These are phyloP conservation scores for Dendrothele bispora DNA, from an alignment of 768 basidiomycete species.

Conservation along the genomic window DNA sequence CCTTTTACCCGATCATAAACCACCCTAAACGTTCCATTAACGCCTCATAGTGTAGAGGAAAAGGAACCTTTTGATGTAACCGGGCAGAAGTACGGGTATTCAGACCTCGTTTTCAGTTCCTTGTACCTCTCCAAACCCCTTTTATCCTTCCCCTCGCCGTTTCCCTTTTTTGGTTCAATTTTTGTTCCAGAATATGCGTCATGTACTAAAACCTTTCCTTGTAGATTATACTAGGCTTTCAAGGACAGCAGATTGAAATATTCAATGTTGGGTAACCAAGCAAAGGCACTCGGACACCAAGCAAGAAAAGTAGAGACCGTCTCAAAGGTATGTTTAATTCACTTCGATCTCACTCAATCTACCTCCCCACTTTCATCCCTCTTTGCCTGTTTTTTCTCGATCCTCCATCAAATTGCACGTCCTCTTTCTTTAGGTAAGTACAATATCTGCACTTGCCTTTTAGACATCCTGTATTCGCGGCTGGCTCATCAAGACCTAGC, in stretches of 20 bases:
- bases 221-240: conserved; percentile 76
- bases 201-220: not conserved
- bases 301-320: conserved; percentile 79
- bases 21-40: conserved; percentile 90
- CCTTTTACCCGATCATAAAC: conserved; percentile 90
- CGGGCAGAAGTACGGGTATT: conserved; percentile 59
- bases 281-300: conserved; percentile 67
- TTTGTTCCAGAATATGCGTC: too few species aligned
- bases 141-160: too few species aligned
- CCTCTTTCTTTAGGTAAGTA: conserved; percentile 63
- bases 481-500: conserved; percentile 66
- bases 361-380: too few species aligned
- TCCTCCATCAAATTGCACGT: not conserved
- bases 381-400: not conserved
- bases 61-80: conserved; percentile 76
- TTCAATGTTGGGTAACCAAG: conserved; percentile 79
- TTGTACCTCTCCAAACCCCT: not conserved
- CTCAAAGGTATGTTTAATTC: conserved; percentile 64
- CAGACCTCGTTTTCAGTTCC: not conserved
- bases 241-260: conserved; percentile 83
- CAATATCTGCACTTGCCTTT: conserved; percentile 84
- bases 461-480: conserved; percentile 71
- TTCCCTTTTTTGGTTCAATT: too few species aligned
- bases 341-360: not conserved
- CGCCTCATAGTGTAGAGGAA: conserved; percentile 81